Percentiles rank a stretch among this genome's conserved stretches.
Conservation (phyloP, 192 early-diverging fungal species). For the Chytriomyces hyalinus region DNA sequence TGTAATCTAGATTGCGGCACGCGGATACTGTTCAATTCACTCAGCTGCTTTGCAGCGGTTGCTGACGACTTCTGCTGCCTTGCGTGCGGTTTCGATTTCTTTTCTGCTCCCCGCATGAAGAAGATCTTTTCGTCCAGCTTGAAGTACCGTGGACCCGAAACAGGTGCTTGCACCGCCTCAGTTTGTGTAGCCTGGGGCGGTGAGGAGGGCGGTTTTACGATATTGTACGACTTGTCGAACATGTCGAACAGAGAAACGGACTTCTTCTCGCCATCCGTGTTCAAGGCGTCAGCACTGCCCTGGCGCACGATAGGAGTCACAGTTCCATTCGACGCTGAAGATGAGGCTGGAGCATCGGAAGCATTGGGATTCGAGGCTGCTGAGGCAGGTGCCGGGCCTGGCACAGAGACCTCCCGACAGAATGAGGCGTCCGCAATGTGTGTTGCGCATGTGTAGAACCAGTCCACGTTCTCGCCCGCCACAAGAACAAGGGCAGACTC, state of each 20-base stretch:
- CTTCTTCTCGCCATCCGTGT: background rate
- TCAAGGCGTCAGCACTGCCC: background rate
- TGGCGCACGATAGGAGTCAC: too few relatives aligned
- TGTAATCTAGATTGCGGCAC: background rate
- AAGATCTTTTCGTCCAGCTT: conserved; percentile 5
- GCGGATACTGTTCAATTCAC: conserved; percentile 3
- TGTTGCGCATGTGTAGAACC: conserved; percentile 33
- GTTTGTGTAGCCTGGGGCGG: background rate
- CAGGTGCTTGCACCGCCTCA: background rate
- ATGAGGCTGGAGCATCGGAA: background rate
- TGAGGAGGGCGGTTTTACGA: conserved; percentile 13
- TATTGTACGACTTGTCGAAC: conserved; percentile 10
- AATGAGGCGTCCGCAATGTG: conserved; percentile 29
- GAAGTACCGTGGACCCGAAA: conserved; percentile 14
- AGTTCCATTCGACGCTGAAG: background rate
- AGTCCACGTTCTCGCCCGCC: conserved; percentile 29
- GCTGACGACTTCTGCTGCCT: background rate
- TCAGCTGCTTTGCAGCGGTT: background rate
- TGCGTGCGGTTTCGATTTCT: background rate
- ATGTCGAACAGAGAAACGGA: conserved; percentile 11
- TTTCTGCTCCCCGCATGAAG: background rate
- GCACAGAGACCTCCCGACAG: background rate
- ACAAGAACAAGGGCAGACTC: conserved; percentile 17
- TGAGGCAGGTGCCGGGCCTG: conserved; percentile 1
- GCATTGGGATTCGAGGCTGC: background rate